Evolutionary conservation across 2,329 filamentous ascomycete species (phyloP).

Genomic region (Aspergillus neoniger): DNA sequence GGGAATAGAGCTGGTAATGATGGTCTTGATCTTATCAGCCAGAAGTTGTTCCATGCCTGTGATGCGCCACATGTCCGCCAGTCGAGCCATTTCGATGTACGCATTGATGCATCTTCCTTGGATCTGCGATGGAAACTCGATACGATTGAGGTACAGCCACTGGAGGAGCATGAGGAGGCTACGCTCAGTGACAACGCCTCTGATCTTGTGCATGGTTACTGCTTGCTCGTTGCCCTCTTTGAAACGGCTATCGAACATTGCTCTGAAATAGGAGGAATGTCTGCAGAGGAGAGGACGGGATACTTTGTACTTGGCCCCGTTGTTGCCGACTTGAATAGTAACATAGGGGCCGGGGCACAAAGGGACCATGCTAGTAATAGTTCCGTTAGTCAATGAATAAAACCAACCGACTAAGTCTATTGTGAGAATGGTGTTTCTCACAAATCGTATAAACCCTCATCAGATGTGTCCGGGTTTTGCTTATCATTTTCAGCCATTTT

Average conservation of each 20-base stretch:
- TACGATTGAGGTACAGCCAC: conserved; percentile 16
- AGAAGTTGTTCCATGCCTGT: not conserved
- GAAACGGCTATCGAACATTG: conserved; percentile 18
- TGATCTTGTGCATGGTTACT: conserved; percentile 15
- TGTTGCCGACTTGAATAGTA: conserved; percentile 8
- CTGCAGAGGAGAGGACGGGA: conserved; percentile 15
- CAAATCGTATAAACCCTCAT: too few relatives aligned
- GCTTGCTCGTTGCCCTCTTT: conserved; percentile 11
- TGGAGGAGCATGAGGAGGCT: conserved; percentile 18
- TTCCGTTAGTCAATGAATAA: too few relatives aligned
- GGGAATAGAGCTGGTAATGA: not conserved
- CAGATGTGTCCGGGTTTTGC: too few relatives aligned
- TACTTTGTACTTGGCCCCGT: conserved; percentile 5
- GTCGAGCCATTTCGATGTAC: conserved; percentile 14
- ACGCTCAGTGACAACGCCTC: conserved; percentile 8
- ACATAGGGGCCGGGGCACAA: conserved; percentile 15
- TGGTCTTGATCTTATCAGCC: not conserved
- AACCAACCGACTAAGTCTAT: too few relatives aligned
- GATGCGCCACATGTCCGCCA: conserved; percentile 18
- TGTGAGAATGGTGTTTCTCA: too few relatives aligned
- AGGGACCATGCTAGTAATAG: not conserved
- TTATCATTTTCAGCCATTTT: too few relatives aligned
- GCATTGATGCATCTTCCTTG: conserved; percentile 11
- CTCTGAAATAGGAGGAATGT: conserved; percentile 12
- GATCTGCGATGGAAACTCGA: conserved; percentile 7